Base-by-base conservation (phyloP, 2,329 filamentous ascomycete species). In the Claviceps spartinae region DNA sequence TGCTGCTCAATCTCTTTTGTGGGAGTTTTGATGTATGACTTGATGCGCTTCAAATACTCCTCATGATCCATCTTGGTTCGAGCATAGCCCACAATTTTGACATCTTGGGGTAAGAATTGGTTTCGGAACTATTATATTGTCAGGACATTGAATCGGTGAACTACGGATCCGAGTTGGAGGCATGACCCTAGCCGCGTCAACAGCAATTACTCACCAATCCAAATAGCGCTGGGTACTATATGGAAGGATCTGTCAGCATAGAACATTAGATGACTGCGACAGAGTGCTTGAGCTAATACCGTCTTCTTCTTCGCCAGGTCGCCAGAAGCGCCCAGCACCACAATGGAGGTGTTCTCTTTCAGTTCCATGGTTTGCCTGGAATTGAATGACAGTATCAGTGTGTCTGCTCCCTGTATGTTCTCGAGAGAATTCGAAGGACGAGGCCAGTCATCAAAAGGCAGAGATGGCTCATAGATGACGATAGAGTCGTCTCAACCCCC, bases 241-340 rank as follows among this genome's bases (percentile, higher is more conserved):
- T 46, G 40, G 46, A 37, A 50, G 54, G 52, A 18, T 18, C 52
- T 48, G 56, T 63, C 57, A 62, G 60, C 57, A 53, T 49, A 55
- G 18, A 47, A 5, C 5, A 37, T 24, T 20, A 34, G 16, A 45
- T 16, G 20, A 43, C 22, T 20, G 24, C 36, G 38, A 4, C 14
- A 43, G 47, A 46, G 38, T 47, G 54, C 51, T 53, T 49, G 49
- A 52, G 47, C 52, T 52, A 82, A 68, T 73, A 95, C 89, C 46
- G 93, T 98, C 84, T 98, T 98, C 85, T 98, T 98, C 81, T 98
- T 98, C 49, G 93, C 93, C 60, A 98, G 75, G 77, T 98, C 93
- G 64, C 93, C 93, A 50, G 93, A 98, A 59, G 93, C 93, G 65
- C 93, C 93, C 60, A 98, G 83, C 63, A 98, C 93, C 64, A 98